Evolutionary conservation across 139 green algal genomes (phyloP), one percentile per base, ranked within the genome.

Genomic region (Chloropicon primus): DNA sequence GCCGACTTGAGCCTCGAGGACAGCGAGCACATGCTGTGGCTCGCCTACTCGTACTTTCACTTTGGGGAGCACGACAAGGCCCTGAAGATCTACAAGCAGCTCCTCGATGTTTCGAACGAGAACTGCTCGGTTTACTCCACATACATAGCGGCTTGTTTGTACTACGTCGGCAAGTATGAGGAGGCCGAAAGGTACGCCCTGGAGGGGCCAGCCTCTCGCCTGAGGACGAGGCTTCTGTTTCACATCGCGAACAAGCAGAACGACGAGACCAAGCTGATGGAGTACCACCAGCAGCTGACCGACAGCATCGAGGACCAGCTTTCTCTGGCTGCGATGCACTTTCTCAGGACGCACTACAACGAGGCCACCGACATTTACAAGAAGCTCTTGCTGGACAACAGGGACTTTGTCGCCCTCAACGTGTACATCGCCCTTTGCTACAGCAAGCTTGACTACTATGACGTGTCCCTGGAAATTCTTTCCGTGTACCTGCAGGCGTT

Each of bases 351-450:
- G 23, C 86, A 93, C 74, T 93, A 86, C 74, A 87, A 82, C 73
- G 83, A 93, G 76, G 90, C 90, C 0, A 90, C 87, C 22, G 91
- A 94, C 80, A 90, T 93, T 28, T 96, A 96, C 83, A 96, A 96
- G 84, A 80, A 83, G 0, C 80, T 94, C 54, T 82, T 96, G 79
- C 80, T 83, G 2, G 78, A 80, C 25, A 76, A 84, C 73, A 53
- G 85, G 1, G 87, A 93, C 17, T 90, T 85, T 79, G 78, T 92
- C 25, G 91, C 91, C 0, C 81, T 96, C 21, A 93, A 94, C 41
- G 84, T 94, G 24, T 94, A 93, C 82, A 85, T 94, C 1, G 91
- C 89, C 1, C 83, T 96, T 21, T 94, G 89, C 82, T 96, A 96
- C 80, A 86, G 80, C 81, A 93, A 92, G 84, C 88, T 96, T 27